Evolutionary conservation across 2,329 filamentous ascomycete genomes (phyloP).

Genomic region (Fusarium nematophilum): DNA sequence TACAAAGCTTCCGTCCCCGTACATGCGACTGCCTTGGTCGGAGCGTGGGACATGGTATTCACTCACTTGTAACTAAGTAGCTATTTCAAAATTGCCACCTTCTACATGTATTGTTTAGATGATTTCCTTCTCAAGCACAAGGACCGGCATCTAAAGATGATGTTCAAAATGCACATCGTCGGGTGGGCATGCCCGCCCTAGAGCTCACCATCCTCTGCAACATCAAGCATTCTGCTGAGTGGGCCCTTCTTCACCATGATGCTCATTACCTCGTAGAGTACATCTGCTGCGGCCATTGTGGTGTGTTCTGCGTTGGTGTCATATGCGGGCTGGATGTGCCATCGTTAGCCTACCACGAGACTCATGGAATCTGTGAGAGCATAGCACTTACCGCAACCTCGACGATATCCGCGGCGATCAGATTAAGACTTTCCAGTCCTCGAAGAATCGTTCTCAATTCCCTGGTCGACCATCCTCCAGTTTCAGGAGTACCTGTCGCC

Average conservation of each 20-base stretch:
- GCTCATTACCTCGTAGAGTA: conserved; percentile 81
- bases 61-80: too few relatives aligned
- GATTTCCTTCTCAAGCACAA: too few relatives aligned
- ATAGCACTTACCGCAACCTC: conserved; percentile 64
- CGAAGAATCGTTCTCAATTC: conserved; percentile 78
- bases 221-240: conserved; percentile 61
- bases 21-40: too few relatives aligned
- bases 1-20: neutral
- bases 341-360: neutral
- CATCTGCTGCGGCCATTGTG: conserved; percentile 78
- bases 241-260: conserved; percentile 85
- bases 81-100: too few relatives aligned
- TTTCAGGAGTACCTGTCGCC: conserved; percentile 80
- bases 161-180: too few relatives aligned
- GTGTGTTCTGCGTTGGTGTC: conserved; percentile 79
- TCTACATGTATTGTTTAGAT: too few relatives aligned
- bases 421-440: conserved; percentile 75
- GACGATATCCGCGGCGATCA: conserved; percentile 78
- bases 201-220: conserved; percentile 17
- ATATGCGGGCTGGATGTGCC: conserved; percentile 66
- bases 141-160: too few relatives aligned
- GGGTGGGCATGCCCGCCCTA: neutral
- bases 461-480: conserved; percentile 79
- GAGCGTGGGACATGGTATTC: too few relatives aligned
- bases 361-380: rapidly evolving